Percentiles rank a stretch among this genome's conserved stretches.
Evolutionary conservation across 2,329 filamentous ascomycete genomes (phyloP).

Genomic region (Paraphaeosphaeria sporulosa): DNA sequence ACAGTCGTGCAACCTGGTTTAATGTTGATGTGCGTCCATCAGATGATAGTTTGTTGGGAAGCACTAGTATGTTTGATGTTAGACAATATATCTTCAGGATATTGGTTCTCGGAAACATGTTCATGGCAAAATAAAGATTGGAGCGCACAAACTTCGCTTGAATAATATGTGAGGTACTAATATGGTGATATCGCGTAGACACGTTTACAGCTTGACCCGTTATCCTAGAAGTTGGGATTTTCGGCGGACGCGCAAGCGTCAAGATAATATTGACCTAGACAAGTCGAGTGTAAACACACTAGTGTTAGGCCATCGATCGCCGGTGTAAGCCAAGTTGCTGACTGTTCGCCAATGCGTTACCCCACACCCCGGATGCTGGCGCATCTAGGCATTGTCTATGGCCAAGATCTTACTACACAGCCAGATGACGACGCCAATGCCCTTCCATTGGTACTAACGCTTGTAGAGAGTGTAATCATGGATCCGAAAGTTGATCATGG

Average conservation of each 20-base stretch:
- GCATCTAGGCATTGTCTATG: background rate
- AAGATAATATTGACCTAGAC: background rate
- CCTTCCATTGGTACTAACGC: background rate
- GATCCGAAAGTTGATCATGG: background rate
- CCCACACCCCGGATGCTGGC: background rate
- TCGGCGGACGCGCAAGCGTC: background rate
- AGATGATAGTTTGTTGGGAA: too few relatives aligned
- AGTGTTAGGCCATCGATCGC: background rate
- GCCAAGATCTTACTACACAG: background rate
- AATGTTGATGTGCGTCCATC: too few relatives aligned
- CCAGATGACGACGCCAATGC: background rate
- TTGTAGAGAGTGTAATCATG: background rate
- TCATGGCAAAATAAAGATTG: too few relatives aligned
- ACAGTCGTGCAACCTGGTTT: too few relatives aligned
- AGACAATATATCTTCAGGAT: too few relatives aligned
- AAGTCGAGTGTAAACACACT: background rate
- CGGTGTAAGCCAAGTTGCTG: conserved; percentile 2
- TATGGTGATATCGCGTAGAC: too few relatives aligned
- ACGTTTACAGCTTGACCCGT: too few relatives aligned
- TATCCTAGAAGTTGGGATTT: background rate
- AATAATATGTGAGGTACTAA: too few relatives aligned
- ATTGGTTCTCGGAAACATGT: too few relatives aligned
- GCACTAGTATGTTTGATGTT: too few relatives aligned
- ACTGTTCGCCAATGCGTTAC: conserved; percentile 1
- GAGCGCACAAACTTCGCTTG: too few relatives aligned